These are phyloP conservation scores for Euptelea pleiosperma DNA, from an alignment of 164 flowering plant genomes.

Conservation along the genomic window DNA sequence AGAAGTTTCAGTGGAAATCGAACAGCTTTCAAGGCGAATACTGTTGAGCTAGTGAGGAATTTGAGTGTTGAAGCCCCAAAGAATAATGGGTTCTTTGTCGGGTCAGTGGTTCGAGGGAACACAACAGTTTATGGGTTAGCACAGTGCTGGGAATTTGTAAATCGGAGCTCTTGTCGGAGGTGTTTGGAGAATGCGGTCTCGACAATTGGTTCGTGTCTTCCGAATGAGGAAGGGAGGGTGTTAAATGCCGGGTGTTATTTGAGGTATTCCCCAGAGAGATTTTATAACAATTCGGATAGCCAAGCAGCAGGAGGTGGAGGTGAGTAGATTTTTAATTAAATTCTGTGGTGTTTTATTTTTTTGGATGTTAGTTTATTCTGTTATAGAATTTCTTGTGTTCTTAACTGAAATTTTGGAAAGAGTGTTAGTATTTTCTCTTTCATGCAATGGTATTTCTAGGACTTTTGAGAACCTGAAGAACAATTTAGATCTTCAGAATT, in stretches of 20 bases:
- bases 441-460: too few relatives aligned
- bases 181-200: slow-evolving; percentile 46
- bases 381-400: not conserved
- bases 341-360: not conserved
- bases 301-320: slow-evolving; percentile 24
- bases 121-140: slow-evolving; percentile 65
- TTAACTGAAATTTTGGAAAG: not conserved
- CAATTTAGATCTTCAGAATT: too few relatives aligned
- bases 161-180: slow-evolving; percentile 33
- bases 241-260: slow-evolving; percentile 71
- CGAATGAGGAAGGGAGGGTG: slow-evolving; percentile 56
- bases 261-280: slow-evolving; percentile 55
- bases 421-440: not conserved
- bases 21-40: slow-evolving; percentile 29
- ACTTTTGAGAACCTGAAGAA: too few relatives aligned
- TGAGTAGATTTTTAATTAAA: slow-evolving; percentile 19
- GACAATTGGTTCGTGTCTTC: slow-evolving; percentile 37
- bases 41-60: slow-evolving; percentile 35
- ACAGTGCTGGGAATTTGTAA: slow-evolving; percentile 66
- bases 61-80: slow-evolving; percentile 43
- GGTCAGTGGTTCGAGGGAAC: slow-evolving; percentile 34
- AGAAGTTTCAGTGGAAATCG: slow-evolving; percentile 19
- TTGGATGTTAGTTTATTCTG: not conserved
- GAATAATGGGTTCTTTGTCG: slow-evolving; percentile 53
- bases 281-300: slow-evolving; percentile 41